Evolutionary conservation across 176 grass and related monocot species (phyloP).

Genomic region (Triticum timopheevii): DNA sequence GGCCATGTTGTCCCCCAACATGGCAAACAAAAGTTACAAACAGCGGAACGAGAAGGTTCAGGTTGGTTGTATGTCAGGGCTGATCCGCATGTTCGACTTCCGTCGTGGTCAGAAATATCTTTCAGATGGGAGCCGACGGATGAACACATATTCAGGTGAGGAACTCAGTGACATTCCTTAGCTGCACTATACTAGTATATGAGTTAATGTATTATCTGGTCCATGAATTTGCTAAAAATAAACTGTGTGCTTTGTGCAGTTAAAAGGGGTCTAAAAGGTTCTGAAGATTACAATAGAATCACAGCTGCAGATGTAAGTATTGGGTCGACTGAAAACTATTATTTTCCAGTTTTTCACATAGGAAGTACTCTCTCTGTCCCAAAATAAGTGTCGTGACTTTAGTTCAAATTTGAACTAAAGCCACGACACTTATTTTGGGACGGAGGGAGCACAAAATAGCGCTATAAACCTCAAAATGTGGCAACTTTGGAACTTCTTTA

Average conservation of each 20-base stretch:
- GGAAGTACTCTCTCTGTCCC: neutral
- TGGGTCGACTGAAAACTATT: neutral
- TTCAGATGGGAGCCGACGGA: constrained; percentile 51
- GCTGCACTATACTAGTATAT: constrained; percentile 16
- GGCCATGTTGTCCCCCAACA: constrained; percentile 48
- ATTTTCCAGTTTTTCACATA: constrained; percentile 8
- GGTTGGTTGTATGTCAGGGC: constrained; percentile 62
- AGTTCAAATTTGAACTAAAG: too few species aligned
- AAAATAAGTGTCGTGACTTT: too few species aligned
- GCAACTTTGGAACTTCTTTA: neutral
- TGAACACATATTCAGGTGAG: constrained; percentile 47
- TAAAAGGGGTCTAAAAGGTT: constrained; percentile 47
- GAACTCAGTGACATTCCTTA: constrained; percentile 6
- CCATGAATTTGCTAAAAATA: constrained; percentile 19
- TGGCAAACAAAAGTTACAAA: constrained; percentile 61
- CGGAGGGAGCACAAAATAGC: neutral
- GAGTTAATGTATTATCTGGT: constrained; percentile 12
- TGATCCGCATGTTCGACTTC: constrained; percentile 87
- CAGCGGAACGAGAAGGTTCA: constrained; percentile 36
- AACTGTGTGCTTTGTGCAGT: constrained; percentile 37
- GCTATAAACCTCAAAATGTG: neutral
- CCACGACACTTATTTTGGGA: too few species aligned
- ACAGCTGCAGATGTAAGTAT: constrained; percentile 45
- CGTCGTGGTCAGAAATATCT: constrained; percentile 64
- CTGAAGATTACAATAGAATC: constrained; percentile 24